Base-by-base conservation (phyloP, 176 grass and related monocot genomes). In the Avena eriantha region DNA sequence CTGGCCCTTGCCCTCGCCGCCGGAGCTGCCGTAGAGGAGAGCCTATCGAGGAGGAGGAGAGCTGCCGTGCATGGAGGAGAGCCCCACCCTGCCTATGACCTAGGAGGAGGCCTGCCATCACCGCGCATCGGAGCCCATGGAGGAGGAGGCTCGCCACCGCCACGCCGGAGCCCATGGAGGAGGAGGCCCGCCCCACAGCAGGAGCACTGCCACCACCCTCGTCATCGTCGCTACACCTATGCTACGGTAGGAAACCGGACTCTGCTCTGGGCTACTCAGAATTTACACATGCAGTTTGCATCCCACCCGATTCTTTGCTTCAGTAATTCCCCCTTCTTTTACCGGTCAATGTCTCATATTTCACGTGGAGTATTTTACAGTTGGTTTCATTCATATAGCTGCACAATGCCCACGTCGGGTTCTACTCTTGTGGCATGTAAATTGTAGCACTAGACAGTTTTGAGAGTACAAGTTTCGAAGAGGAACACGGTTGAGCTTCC, bases 401-500 rank as follows among this genome's bases (percentile, higher is more conserved):
- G 21, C 13, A n/a, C 15, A 4, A 45, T 67, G 59, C 39, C 4
- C 7, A 22, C 35, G 23, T 10, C 34, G 47, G 13, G 57, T 51
- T 86, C 61, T 31, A 79, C 69, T 59, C 48, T 46, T 4, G 45
- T 71, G 35, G 7, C 24, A 35, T 21, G 8, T 2, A 66, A 75
- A n/a, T 46, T 48, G 39, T 18, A 69, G 26, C 51, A 51, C 16
- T 53, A 48, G 2, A 59, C 12, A 82, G 39, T 82, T 26, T 50
- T 70, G 60, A 46, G 55, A 67, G 17, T 45, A 10, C 17, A 31
- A 59, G 41, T 54, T 41, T n/a, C 19, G 59, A 60, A 36, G 41
- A 78, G 35, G 66, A 23, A 75, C 13, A 36, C 45, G n/a, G 14
- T 86, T 90, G 50, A 60, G 64, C 16, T 64, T 18, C 73, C 84